Evolutionary conservation across 768 basidiomycete genomes (phyloP).

Genomic region (Tephrocybe sp.): DNA sequence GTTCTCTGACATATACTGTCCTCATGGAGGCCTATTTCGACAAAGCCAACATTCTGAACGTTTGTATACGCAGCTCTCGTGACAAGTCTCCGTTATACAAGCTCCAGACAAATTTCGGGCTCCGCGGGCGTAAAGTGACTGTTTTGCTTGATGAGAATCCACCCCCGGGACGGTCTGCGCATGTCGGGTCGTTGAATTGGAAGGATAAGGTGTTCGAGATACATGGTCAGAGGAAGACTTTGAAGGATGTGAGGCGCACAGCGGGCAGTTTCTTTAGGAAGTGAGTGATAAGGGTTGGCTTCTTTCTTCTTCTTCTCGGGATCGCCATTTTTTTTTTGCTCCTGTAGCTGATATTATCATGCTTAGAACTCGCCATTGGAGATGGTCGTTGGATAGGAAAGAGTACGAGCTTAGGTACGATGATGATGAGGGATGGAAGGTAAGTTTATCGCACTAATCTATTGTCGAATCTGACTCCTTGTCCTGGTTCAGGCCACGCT

Average conservation of each 20-base stretch:
- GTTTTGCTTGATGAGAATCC: conserved; percentile 50
- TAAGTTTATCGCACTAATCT: background rate
- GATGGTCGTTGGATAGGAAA: conserved; percentile 41
- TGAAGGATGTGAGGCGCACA: conserved; percentile 41
- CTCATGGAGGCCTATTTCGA: conserved; percentile 53
- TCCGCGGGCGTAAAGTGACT: conserved; percentile 44
- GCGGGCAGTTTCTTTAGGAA: conserved; percentile 37
- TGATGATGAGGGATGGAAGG: conserved; percentile 48
- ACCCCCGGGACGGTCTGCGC: conserved; percentile 27
- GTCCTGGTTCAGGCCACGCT: conserved; percentile 18
- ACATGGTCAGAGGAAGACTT: conserved; percentile 36
- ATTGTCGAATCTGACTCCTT: conserved; percentile 1
- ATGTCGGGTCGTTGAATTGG: conserved; percentile 53
- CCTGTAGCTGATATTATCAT: background rate
- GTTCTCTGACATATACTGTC: background rate
- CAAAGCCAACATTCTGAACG: conserved; percentile 46
- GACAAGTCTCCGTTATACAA: conserved; percentile 47
- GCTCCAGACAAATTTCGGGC: conserved; percentile 41
- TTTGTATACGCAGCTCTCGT: conserved; percentile 39
- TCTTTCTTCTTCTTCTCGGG: background rate
- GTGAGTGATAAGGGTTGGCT: conserved; percentile 19
- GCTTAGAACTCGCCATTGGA: conserved; percentile 42
- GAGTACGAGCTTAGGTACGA: conserved; percentile 44
- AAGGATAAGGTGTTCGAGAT: conserved; percentile 48
- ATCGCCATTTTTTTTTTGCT: background rate